Evolutionary conservation across 805 yeast genomes (phyloP).

Genomic region (Lachancea fermentati): DNA sequence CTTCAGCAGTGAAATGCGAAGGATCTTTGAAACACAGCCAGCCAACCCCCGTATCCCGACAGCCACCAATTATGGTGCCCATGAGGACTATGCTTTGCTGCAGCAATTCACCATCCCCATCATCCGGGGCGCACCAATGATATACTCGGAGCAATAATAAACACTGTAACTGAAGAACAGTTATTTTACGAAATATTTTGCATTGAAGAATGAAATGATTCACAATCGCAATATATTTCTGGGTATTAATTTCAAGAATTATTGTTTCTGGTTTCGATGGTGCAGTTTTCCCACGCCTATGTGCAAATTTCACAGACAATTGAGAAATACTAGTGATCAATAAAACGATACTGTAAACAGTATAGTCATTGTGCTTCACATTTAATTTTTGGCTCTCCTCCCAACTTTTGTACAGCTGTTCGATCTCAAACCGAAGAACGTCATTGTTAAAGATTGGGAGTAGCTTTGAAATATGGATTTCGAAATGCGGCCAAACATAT

Average conservation of each 20-base stretch:
- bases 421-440: background rate
- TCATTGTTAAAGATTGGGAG: conserved; percentile 22
- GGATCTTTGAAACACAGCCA: conserved; percentile 22
- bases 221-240: conserved; percentile 21
- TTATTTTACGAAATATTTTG: conserved; percentile 26
- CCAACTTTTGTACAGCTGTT: background rate
- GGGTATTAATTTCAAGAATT: conserved; percentile 18
- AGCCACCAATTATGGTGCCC: conserved; percentile 26
- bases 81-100: conserved; percentile 26
- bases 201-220: conserved; percentile 20
- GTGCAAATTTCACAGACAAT: conserved; percentile 20
- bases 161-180: conserved; percentile 25
- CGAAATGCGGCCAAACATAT: conserved; percentile 21
- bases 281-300: conserved; percentile 6
- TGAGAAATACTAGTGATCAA: conserved; percentile 23
- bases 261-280: conserved; percentile 4
- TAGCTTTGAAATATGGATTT: conserved; percentile 15
- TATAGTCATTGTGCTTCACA: conserved; percentile 21
- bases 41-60: conserved; percentile 26
- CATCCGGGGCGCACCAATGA: conserved; percentile 32
- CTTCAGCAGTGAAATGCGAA: conserved; percentile 15
- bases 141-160: conserved; percentile 26
- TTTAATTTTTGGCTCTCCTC: background rate
- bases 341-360: conserved; percentile 20
- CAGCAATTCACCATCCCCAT: conserved; percentile 29